Percentiles rank a stretch among this genome's conserved stretches.
These are phyloP conservation scores for Diaporthe eres DNA, from an alignment of 2,329 filamentous ascomycete genomes.

Conservation along the genomic window DNA sequence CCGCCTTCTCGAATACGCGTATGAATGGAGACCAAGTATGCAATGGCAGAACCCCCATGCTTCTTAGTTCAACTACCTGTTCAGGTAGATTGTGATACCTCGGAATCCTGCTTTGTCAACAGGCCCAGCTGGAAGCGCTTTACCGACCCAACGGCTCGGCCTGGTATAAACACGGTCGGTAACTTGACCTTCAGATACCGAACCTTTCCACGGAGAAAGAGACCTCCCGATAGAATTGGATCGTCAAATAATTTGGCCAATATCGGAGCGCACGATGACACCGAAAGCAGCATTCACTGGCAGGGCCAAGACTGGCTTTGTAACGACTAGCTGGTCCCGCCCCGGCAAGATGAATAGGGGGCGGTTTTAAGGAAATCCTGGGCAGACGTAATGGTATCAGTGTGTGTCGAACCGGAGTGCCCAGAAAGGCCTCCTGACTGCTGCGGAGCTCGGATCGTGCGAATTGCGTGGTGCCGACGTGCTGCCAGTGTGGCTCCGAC, in stretches of 20 bases:
- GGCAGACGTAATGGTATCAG: conserved; percentile 32
- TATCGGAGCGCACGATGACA: neutral
- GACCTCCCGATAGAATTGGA: neutral
- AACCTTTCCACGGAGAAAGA: neutral
- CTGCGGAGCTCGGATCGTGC: conserved; percentile 7
- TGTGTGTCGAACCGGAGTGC: neutral
- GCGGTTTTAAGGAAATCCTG: conserved; percentile 12
- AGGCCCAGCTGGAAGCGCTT: too few relatives aligned
- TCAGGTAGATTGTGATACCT: neutral
- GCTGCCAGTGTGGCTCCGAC: neutral
- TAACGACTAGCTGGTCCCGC: conserved; percentile 16
- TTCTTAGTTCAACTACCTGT: neutral
- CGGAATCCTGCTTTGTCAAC: neutral
- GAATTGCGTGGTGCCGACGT: conserved; percentile 1
- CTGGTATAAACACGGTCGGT: neutral
- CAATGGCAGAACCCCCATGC: neutral
- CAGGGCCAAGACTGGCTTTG: neutral
- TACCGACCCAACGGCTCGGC: neutral
- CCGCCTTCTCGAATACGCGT: conserved; percentile 5
- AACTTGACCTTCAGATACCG: neutral
- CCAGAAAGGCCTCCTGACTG: conserved; percentile 1
- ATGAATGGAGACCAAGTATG: neutral
- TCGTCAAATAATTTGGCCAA: neutral
- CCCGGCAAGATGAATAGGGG: conserved; percentile 8
- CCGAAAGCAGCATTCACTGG: neutral